Base-by-base conservation (phyloP, 352 stramenopile genomes). In the Pythium oligandrum region DNA sequence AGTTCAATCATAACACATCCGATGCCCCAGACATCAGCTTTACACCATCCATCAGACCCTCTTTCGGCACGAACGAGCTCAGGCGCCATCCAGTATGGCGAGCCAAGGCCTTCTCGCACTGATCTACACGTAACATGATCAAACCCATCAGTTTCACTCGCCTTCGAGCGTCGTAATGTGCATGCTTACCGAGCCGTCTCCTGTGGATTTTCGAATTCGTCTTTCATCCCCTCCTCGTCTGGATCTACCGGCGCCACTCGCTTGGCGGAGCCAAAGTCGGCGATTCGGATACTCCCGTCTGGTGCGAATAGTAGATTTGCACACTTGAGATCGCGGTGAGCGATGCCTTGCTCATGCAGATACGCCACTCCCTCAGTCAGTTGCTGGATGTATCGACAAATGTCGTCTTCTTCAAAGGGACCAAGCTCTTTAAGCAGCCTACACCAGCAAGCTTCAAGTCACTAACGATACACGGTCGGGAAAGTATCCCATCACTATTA, bases 61-160 rank as follows among this genome's bases (percentile, higher is more conserved):
- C 85, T 73, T 48, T 90, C 73, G 12, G 88, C 83, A 11, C 84
- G 88, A 26, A 97, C 87, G n/a, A 98, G 78, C 75, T 98, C 95
- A 0, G 95, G 94, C 5, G 94, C 90, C 92, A 98, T 97, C 90
- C 90, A 98, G 57, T 95, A 97, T n/a, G 93, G 90, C 11, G 86
- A 97, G 0, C 96, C 86, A n/a, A 89, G 56, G 9, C 81, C 78
- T 51, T 91, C 75, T 30, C 76, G 70, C 26, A 87, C 77, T 0
- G 80, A 90, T 44, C 76, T 89, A 26, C n/a, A n/a, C n/a, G n/a
- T n/a, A n/a, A n/a, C n/a, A n/a, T n/a, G n/a, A n/a, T n/a, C n/a
- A n/a, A n/a, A n/a, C n/a, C n/a, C n/a, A n/a, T n/a, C n/a, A n/a
- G n/a, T n/a, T n/a, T n/a, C n/a, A n/a, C n/a, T n/a, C n/a, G n/a